Conservation (phyloP, 2,329 filamentous ascomycete species). For the Parasarocladium wereldwijsianum region DNA sequence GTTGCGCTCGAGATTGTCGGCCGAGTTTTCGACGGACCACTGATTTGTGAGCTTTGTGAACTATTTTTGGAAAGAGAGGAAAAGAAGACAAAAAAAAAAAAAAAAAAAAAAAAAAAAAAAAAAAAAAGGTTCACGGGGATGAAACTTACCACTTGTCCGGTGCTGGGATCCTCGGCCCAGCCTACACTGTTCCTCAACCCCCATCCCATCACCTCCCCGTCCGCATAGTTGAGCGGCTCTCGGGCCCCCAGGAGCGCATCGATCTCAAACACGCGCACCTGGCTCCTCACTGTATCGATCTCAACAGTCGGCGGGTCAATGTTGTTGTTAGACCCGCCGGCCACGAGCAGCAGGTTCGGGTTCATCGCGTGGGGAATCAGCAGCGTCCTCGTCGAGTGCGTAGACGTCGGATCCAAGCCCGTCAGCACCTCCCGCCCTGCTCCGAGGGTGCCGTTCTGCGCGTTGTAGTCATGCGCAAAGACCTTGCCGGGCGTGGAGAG, state of each 20-base stretch:
- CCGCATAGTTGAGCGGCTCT: constrained; percentile 21
- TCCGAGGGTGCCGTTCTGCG: constrained; percentile 26
- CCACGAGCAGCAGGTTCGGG: constrained; percentile 42
- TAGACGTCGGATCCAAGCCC: constrained; percentile 37
- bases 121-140: neutral
- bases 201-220: constrained; percentile 39
- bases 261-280: constrained; percentile 38
- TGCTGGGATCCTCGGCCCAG: constrained; percentile 39
- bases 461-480: constrained; percentile 46
- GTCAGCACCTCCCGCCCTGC: constrained; percentile 31
- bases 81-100: neutral
- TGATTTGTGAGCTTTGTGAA: no score
- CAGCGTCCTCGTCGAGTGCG: constrained; percentile 49
- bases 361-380: constrained; percentile 33
- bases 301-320: constrained; percentile 35
- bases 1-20: no score
- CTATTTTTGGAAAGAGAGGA: neutral
- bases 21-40: no score
- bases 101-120: neutral
- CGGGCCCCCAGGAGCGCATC: constrained; percentile 12
- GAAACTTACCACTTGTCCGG: constrained; percentile 23
- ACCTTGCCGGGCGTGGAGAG: constrained; percentile 37
- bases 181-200: constrained; percentile 58
- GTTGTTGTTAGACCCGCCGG: constrained; percentile 43
- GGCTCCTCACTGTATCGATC: constrained; percentile 37